A percentile compares a stretch with the other conserved stretches of the same genome.
phyloP scores from a whole-genome alignment of 768 basidiomycete species.

The Xerocomellus chrysenteron region DNA sequence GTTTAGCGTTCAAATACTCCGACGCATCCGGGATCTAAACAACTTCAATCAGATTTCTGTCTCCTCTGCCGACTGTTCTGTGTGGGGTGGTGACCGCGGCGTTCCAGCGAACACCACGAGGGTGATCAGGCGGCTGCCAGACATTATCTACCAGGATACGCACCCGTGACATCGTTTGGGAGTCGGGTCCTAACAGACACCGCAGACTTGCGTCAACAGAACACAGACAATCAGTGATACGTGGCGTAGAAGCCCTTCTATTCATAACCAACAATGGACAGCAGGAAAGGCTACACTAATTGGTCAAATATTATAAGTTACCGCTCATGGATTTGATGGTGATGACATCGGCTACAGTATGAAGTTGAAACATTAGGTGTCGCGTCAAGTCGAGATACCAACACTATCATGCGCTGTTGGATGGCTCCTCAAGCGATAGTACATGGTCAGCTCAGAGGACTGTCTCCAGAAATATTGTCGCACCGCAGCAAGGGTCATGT shows the following conservation, averaged over 20 bases:
- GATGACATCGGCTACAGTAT: conserved; percentile 1
- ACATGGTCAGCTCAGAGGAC: conserved; percentile 66
- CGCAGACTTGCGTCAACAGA: no score
- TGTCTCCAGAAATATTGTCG: conserved; percentile 89
- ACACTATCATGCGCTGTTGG: not conserved
- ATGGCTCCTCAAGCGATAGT: conserved; percentile 58
- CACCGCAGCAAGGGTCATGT: conserved; percentile 89
- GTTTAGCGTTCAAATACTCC: not conserved
- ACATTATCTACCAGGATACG: not conserved
- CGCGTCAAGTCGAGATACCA: not conserved
- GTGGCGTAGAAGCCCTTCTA: not conserved
- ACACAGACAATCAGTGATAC: not conserved
- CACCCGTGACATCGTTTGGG: no score
- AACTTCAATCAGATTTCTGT: not conserved
- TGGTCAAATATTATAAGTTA: conserved; percentile 27
- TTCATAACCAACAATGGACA: not conserved
- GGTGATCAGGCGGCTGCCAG: not conserved
- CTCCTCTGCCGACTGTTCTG: no score
- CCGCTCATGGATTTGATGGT: not conserved
- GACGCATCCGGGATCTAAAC: not conserved
- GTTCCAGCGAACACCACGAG: not conserved
- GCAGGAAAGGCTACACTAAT: not conserved
- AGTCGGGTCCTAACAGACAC: no score
- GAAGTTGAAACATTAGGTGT: not conserved
- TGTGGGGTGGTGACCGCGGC: no score